Base-by-base conservation (phyloP, 805 yeast species). In the Schizosaccharomyces japonicus region DNA sequence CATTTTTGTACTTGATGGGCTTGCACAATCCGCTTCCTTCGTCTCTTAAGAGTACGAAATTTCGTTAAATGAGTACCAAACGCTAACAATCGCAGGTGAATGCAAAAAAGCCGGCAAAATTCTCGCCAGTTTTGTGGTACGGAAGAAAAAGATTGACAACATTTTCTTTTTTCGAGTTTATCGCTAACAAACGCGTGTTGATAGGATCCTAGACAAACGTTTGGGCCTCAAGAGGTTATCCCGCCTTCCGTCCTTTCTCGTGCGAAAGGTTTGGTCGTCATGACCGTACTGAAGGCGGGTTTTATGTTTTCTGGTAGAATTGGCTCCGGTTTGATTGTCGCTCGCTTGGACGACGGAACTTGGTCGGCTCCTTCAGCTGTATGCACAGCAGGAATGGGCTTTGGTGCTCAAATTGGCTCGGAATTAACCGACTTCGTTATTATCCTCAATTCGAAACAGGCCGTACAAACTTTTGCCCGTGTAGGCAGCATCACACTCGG, bases 281-380 rank as follows among this genome's bases (percentile, higher is more conserved):
- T 87, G 53, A 87, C 96, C 0, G 95, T 90, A n/a, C 67, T 87
- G 50, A 87, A 90, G 31, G 98, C 96, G 3, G 98, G 98, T 2
- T 87, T 87, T 61, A 66, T 87, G 49, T 87, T 87, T 61, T 81
- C 94, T 2, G 98, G 96, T 27, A 73, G 98, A 60, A 96, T 95
- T 0, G 98, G 98, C 25, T 81, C 94, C 1, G 98, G 98, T 53
- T 81, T 87, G 31, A 80, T 87, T 51, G 92, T 87, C 25, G 94
- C 95, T 4, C 68, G 95, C 50, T 68, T 90, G 46, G 92, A 92
- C 1, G 96, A 90, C 62, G 96, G 95, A 0, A 63, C 39, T 21
- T 87, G 98, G 98, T 84, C 95, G 11, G 93, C 95, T 2, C 98
- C 98, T 1, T 78, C 93, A 2, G 98, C 95, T 7, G 78, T 90